These are phyloP conservation scores for Cryoendolithus antarcticus DNA, from an alignment of 2,329 filamentous ascomycete genomes.

Conservation along the genomic window DNA sequence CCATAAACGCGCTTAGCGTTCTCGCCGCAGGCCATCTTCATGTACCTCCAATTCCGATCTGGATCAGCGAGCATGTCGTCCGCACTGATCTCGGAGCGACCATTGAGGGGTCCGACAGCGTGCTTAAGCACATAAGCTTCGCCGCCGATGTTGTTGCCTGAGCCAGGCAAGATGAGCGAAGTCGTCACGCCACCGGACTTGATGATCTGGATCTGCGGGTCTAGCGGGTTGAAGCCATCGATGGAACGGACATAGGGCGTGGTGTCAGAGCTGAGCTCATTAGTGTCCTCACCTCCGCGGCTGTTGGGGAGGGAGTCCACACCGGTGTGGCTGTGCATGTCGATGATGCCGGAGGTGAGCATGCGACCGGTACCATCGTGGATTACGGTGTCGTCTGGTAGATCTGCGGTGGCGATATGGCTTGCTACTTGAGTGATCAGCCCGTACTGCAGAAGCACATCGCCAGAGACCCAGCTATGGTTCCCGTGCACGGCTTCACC, in stretches of 20 bases:
- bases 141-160: slow-evolving; percentile 59
- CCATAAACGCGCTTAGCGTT: slow-evolving; percentile 55
- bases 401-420: slow-evolving; percentile 29
- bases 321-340: slow-evolving; percentile 59
- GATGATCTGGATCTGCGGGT: slow-evolving; percentile 55
- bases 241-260: slow-evolving; percentile 58
- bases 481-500: slow-evolving; percentile 41
- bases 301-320: slow-evolving; percentile 46
- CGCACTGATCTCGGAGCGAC: slow-evolving; percentile 51
- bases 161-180: slow-evolving; percentile 53
- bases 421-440: slow-evolving; percentile 44
- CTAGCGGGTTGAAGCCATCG: slow-evolving; percentile 51
- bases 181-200: slow-evolving; percentile 63
- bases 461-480: slow-evolving; percentile 47
- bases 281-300: slow-evolving; percentile 44
- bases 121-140: slow-evolving; percentile 60
- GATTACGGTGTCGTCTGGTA: slow-evolving; percentile 38
- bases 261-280: slow-evolving; percentile 52
- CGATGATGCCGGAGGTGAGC: slow-evolving; percentile 55
- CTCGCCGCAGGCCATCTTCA: slow-evolving; percentile 63
- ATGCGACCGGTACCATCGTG: slow-evolving; percentile 49
- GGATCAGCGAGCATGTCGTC: slow-evolving; percentile 54
- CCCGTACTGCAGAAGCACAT: slow-evolving; percentile 49
- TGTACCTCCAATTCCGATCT: slow-evolving; percentile 53
- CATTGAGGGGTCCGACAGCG: slow-evolving; percentile 47